Base-by-base conservation (phyloP, 345 rosid genomes). In the Raphanus raphanistrum region DNA sequence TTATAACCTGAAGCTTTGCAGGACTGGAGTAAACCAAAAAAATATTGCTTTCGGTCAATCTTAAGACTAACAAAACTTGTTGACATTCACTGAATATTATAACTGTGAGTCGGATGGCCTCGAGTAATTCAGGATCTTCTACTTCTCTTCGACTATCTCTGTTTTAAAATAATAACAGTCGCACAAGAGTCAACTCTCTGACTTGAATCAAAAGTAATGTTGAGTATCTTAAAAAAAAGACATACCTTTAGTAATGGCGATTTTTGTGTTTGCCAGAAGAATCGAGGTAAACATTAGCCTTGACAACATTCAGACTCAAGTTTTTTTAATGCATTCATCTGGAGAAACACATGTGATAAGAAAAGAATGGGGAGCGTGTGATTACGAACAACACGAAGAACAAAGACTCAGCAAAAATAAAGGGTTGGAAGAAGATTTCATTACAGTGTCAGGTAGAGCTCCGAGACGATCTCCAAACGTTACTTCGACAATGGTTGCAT, bases 391-490 rank as follows among this genome's bases (percentile, higher is more conserved):
- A 35, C 41, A 35, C 41, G 41, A 35, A 35, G 41, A 35, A 35
- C 41, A 9, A 35, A 35, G 41, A 35, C 41, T 35, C 41, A 41
- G 13, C 4, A 41, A 41, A 45, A 45, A 13, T 9, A 45, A 9
- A 10, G 11, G 13, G 71, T 55, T 28, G 65, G 32, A 38, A 58
- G 54, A 61, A 33, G 11, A 45, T 16, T 45, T 17, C 27, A 32
- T 74, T 87, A 95, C 99, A 0, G 99, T 95, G 83, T 95, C 99
- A 68, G 92, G 80, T 57, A 95, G 87, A 78, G 98, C 98, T 48
- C 99, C 97, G 69, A 94, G 98, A 83, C 98, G 98, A 82, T 94
- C 90, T 5, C 98, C 98, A 38, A 94, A 92, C n/a, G 97, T 94
- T 6, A 94, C 79, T 87, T 94, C 94, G 29, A 94, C 85, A 3